Conservation (phyloP, 2,329 filamentous ascomycete genomes). For the Mycosphaerella sp. region DNA sequence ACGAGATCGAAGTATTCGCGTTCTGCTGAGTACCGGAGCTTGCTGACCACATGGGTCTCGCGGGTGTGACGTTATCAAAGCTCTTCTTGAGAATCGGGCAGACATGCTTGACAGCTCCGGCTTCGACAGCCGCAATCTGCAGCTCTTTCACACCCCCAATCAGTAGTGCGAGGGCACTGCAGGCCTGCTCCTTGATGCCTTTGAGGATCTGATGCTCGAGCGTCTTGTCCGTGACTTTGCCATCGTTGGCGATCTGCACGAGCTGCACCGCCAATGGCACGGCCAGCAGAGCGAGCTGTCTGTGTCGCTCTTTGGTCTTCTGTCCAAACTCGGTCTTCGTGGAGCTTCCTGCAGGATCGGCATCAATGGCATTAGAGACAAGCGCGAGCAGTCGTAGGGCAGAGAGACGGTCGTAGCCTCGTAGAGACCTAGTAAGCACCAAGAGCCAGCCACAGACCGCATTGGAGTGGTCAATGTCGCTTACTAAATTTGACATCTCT, state of each 20-base stretch:
- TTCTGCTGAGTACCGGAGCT: constrained; percentile 27
- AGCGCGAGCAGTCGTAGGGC: constrained; percentile 39
- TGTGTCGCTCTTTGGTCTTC: constrained; percentile 36
- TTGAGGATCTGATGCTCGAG: constrained; percentile 36
- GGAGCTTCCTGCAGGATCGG: constrained; percentile 34
- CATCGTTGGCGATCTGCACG: constrained; percentile 36
- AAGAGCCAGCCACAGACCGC: constrained; percentile 46
- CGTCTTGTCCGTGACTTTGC: constrained; percentile 8
- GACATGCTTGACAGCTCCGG: constrained; percentile 55
- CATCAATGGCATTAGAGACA: constrained; percentile 33
- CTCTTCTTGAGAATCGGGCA: constrained; percentile 60
- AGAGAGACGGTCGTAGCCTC: constrained; percentile 38
- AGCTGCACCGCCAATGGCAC: constrained; percentile 46
- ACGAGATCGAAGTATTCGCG: constrained; percentile 22
- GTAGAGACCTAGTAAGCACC: constrained; percentile 39
- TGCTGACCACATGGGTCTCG: constrained; percentile 51
- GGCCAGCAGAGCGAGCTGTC: constrained; percentile 42
- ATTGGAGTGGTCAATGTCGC: constrained; percentile 41
- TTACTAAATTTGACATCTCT: constrained; percentile 15
- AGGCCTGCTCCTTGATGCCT: constrained; percentile 62
- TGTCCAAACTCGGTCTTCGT: constrained; percentile 27
- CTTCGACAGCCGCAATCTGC: constrained; percentile 75
- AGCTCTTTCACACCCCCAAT: constrained; percentile 71
- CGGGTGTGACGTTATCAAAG: constrained; percentile 53
- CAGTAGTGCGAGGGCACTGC: constrained; percentile 69